phyloP scores from a whole-genome alignment of 2,329 filamentous ascomycete species.

The Colletotrichum orchidophilum region DNA sequence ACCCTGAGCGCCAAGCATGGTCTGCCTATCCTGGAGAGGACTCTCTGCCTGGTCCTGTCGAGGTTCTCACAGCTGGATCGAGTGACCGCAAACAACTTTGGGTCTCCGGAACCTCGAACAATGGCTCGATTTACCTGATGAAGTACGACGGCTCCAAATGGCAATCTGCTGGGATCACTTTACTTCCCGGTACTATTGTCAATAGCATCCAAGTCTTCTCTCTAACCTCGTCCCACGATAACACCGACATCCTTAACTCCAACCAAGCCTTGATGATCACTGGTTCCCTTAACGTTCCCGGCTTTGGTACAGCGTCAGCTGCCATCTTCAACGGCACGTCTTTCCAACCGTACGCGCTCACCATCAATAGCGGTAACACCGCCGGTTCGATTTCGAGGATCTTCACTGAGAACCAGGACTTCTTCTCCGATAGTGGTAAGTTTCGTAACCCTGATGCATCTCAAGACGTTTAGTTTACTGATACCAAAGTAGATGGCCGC shows the following conservation, averaged over 20 bases:
- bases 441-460: slow-evolving; percentile 34
- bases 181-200: slow-evolving; percentile 74
- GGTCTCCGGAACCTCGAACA: slow-evolving; percentile 75
- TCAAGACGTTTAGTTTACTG: slow-evolving; percentile 34
- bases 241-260: slow-evolving; percentile 69
- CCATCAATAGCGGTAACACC: slow-evolving; percentile 71
- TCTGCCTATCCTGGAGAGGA: slow-evolving; percentile 67
- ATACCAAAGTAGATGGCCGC: slow-evolving; percentile 54
- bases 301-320: slow-evolving; percentile 84
- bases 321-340: slow-evolving; percentile 86
- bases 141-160: slow-evolving; percentile 82
- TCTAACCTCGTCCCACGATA: slow-evolving; percentile 73
- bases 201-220: slow-evolving; percentile 84
- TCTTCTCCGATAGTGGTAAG: slow-evolving; percentile 74
- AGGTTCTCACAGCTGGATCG: slow-evolving; percentile 78
- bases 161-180: slow-evolving; percentile 68
- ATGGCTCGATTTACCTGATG: slow-evolving; percentile 78
- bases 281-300: slow-evolving; percentile 80
- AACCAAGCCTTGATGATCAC: slow-evolving; percentile 82
- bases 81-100: slow-evolving; percentile 79
- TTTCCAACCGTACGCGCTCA: slow-evolving; percentile 82
- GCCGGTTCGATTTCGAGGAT: slow-evolving; percentile 81
- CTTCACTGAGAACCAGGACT: slow-evolving; percentile 83
- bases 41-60: slow-evolving; percentile 81
- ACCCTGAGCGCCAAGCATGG: slow-evolving; percentile 75